A percentile compares a stretch with the other conserved stretches of the same genome.
These are phyloP conservation scores for Colletotrichum sp. DNA, from an alignment of 2,329 filamentous ascomycete species.

Conservation along the genomic window DNA sequence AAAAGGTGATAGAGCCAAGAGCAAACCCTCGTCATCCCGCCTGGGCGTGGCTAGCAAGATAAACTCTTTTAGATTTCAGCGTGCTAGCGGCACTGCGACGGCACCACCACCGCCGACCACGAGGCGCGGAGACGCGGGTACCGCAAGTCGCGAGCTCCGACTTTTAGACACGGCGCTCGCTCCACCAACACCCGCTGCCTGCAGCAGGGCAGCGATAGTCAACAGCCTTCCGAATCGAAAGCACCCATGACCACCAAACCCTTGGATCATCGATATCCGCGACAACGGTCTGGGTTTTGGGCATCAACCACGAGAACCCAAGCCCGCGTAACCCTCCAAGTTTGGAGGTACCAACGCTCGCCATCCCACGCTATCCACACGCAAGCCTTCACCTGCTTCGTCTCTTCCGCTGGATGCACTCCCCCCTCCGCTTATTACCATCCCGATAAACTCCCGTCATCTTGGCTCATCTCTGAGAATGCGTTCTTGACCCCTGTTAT, in stretches of 20 bases:
- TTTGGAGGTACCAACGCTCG: background rate
- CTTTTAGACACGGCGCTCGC: background rate
- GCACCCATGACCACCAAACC: background rate
- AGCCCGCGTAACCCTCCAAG: background rate
- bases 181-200: background rate
- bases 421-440: background rate
- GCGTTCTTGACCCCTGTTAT: background rate
- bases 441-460: background rate
- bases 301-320: background rate
- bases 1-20: background rate
- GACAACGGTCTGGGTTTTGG: background rate
- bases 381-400: background rate
- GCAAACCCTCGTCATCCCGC: background rate
- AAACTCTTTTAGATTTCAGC: background rate
- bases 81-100: background rate
- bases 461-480: constrained; percentile 2
- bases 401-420: background rate
- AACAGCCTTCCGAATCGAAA: background rate
- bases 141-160: constrained; percentile 15
- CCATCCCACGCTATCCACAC: background rate
- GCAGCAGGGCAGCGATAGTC: background rate
- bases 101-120: background rate
- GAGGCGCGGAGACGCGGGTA: background rate
- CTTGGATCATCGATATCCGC: background rate
- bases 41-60: background rate